phyloP scores from a whole-genome alignment of 441 rosid genomes.

The Viola pubescens region DNA sequence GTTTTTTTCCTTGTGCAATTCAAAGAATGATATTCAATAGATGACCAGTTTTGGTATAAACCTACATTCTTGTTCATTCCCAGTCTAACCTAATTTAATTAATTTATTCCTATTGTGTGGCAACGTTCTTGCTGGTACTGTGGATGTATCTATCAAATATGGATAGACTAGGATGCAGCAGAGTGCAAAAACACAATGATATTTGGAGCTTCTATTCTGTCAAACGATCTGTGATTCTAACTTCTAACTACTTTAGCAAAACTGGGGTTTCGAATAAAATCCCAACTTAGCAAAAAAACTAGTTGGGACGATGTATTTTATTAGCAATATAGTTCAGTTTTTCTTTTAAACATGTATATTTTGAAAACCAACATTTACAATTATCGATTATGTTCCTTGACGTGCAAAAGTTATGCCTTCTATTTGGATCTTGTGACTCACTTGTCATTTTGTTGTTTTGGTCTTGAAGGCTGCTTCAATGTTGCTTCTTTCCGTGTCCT shows the following conservation, averaged over 20 bases:
- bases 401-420: too few species aligned
- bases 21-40: too few species aligned
- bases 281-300: too few species aligned
- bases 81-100: neutral
- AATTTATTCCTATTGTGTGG: neutral
- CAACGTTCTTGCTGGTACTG: too few species aligned
- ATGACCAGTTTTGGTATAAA: neutral
- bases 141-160: too few species aligned
- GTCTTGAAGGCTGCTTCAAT: slow-evolving; percentile 72
- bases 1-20: neutral
- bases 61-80: neutral
- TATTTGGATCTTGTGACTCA: neutral
- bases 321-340: neutral
- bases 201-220: neutral
- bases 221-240: neutral
- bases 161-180: too few species aligned
- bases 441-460: slow-evolving; percentile 6
- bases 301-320: neutral
- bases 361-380: neutral
- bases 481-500: slow-evolving; percentile 85
- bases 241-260: neutral
- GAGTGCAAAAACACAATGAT: too few species aligned
- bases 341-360: neutral
- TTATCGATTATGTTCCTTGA: neutral
- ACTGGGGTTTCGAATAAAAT: too few species aligned